Base-by-base conservation (phyloP, 495 filamentous ascomycete species). In the Aspergillus sclerotioniger region DNA sequence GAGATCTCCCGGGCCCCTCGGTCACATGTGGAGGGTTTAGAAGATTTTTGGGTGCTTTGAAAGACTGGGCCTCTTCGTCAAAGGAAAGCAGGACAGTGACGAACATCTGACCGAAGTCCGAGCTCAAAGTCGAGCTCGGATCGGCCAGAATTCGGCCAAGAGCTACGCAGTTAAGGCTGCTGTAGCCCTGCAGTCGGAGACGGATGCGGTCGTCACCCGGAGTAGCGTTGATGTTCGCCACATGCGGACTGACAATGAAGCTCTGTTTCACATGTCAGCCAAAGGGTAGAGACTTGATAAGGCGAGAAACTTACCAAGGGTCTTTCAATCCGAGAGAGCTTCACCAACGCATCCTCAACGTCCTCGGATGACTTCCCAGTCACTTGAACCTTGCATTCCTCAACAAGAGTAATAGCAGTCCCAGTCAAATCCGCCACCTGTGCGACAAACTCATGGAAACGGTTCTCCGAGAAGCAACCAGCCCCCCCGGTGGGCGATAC, bases 281-380 rank as follows among this genome's bases (percentile, higher is more conserved):
- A 10, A 16, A 10, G 6, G 2, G 35, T 15, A 15, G 12, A 44
- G 4, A 9, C n/a, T 15, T 8, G 16, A 20, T 9, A 8, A 31
- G 41, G 4, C 2, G 44, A 16, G 16, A 16, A 25, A 32, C 68
- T 50, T 59, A 69, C 66, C 59, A 69, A 51, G 0, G 64, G 76
- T 41, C 74, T 80, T 57, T 95, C 90, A 6, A 93, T 71, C 8
- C 71, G 71, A 53, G 86, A 83, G 37, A 96, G 82, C 44, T 78
- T 82, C 19, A 81, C 76, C 16, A 93, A 74, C 15, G 90, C 90
- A 49, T 80, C 80, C 51, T 92, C 84, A 7, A 91, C 76, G 48
- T 90, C 80, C 31, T 83, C 86, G 13, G 20, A 39, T 25, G 37
- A 56, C 10, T 43, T 58, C 8, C 67, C 69, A 12, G 60, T 54